Evolutionary conservation across 345 rosid genomes (phyloP), one percentile per base, ranked within the genome.

Genomic region (Toxicodendron radicans): DNA sequence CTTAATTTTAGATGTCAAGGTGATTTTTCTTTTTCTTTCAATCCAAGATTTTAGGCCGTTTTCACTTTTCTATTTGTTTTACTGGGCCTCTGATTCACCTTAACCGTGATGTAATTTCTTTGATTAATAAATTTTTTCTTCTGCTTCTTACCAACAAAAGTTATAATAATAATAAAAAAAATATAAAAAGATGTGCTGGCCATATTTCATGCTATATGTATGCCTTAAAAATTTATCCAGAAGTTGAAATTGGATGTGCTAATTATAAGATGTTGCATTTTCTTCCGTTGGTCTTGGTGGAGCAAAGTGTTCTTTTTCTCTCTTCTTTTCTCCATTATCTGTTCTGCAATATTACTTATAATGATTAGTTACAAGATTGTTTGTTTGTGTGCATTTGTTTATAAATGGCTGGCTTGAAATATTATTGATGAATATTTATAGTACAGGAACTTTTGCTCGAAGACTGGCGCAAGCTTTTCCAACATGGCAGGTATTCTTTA

Each of bases 381-480:
- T 27, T 30, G 5, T n/a, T 13, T 12, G 0, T 49, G 20, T 32
- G 3, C 62, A 11, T 61, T 20, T 5, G 13, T n/a, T 18, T 32
- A 30, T 30, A 48, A 58, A 58, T 16, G 9, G 32, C 3, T 61
- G 38, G 60, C 49, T 49, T 32, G 18, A 33, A 27, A 33, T 72
- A 43, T 60, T 20, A 20, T 21, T 72, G 58, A 61, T 60, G 14
- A 14, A 13, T 13, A 43, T 71, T 48, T 48, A 56, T 49, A 58
- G 72, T 48, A 49, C 83, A 95, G 99, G 97, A 70, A 86, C 91
- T 75, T 95, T 95, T 86, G 92, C 97, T 66, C 84, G 91, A 49
- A 85, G 97, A 76, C 75, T 95, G 71, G 94, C 95, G 17, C 85
- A 85, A 73, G 97, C 87, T 80, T 95, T 89, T 79, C 97, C 99